Evolutionary conservation across 306 rosid genomes (phyloP).

Genomic region (Calophaca sinica): DNA sequence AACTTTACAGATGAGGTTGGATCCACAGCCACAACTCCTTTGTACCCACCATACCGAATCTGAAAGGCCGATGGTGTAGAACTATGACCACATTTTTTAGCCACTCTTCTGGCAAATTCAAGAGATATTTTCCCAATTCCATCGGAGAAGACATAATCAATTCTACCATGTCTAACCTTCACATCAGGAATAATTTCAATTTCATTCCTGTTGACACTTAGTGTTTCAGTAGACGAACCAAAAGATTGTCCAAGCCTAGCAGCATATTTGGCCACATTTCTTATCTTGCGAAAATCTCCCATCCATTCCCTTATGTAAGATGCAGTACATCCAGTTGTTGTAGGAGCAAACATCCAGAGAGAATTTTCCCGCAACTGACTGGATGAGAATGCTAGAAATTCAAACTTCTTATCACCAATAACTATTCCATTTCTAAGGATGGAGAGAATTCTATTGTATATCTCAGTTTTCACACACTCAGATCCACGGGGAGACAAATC

Average conservation of each 20-base stretch:
- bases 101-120: constrained; percentile 74
- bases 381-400: constrained; percentile 89
- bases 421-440: constrained; percentile 68
- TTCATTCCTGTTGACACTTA: constrained; percentile 59
- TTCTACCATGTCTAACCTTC: constrained; percentile 17
- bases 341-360: constrained; percentile 88
- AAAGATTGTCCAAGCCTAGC: constrained; percentile 94
- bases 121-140: constrained; percentile 91
- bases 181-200: constrained; percentile 67
- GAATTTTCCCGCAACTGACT: constrained; percentile 89
- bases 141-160: constrained; percentile 74
- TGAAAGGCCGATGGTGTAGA: constrained; percentile 83
- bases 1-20: constrained; percentile 69
- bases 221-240: constrained; percentile 86
- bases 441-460: constrained; percentile 70
- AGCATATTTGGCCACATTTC: constrained; percentile 92
- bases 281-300: constrained; percentile 74
- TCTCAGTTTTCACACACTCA: constrained; percentile 58
- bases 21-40: constrained; percentile 93
- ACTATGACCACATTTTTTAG: constrained; percentile 64
- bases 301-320: constrained; percentile 64
- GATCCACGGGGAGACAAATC: constrained; percentile 70
- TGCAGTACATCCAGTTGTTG: constrained; percentile 53
- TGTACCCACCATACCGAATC: constrained; percentile 88
- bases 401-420: constrained; percentile 77